These are phyloP conservation scores for Beta lomatogona DNA, from an alignment of 179 eudicot species.

Conservation along the genomic window DNA sequence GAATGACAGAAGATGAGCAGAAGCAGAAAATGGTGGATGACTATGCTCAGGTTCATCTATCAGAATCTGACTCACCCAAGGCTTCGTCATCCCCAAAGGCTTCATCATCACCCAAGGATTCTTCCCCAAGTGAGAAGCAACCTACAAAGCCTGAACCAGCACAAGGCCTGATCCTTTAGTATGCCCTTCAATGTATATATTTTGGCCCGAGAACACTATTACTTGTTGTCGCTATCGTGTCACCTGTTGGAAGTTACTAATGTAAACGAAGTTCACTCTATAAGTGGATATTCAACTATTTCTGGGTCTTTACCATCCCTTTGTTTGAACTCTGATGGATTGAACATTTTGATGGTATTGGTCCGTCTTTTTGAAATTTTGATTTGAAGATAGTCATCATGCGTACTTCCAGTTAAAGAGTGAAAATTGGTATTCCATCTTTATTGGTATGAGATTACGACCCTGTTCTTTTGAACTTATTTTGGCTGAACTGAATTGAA, in stretches of 20 bases:
- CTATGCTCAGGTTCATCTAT: conserved; percentile 43
- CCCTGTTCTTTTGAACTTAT: no score
- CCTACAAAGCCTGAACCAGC: conserved; percentile 32
- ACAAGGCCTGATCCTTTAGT: conserved; percentile 36
- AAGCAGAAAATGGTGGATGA: conserved; percentile 43
- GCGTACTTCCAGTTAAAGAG: not conserved
- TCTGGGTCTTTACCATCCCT: conserved; percentile 12
- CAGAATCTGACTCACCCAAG: conserved; percentile 41
- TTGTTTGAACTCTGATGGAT: conserved; percentile 23
- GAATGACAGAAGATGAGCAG: conserved; percentile 40
- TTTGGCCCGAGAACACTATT: conserved; percentile 10
- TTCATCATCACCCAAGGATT: conserved; percentile 24
- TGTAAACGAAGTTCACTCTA: conserved; percentile 25
- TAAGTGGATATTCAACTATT: conserved; percentile 30
- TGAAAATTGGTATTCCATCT: not conserved
- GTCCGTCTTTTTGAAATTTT: not conserved
- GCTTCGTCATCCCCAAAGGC: conserved; percentile 15
- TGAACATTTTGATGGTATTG: conserved; percentile 23
- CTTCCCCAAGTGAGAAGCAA: conserved; percentile 27
- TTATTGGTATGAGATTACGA: not conserved
- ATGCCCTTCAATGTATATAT: conserved; percentile 25
- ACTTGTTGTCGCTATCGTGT: conserved; percentile 14
- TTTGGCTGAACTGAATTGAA: no score
- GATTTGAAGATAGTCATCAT: not conserved
- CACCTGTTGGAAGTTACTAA: conserved; percentile 7